Percentiles rank a stretch among this genome's conserved stretches.
Conservation (phyloP, 1,284 basidiomycete genomes). For the Coriolopsis trogii region DNA sequence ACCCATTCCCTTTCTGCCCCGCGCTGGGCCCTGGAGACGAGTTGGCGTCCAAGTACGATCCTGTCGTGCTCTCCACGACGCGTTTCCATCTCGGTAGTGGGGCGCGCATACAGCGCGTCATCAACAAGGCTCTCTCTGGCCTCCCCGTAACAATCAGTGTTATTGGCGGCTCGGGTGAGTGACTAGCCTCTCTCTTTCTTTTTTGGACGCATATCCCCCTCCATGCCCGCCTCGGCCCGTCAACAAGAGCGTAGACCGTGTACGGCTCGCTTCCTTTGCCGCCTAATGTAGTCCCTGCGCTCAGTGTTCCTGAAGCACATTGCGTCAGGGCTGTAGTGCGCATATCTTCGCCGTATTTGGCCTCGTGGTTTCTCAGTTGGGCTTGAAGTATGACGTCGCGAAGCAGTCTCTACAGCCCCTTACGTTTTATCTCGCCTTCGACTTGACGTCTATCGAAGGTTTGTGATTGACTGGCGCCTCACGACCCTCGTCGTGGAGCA, state of each 20-base stretch:
- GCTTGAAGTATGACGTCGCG: conserved; percentile 4
- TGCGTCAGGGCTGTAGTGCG: conserved; percentile 16
- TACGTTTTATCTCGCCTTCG: neutral
- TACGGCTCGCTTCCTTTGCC: neutral
- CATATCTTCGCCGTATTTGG: neutral
- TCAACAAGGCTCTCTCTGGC: conserved; percentile 85
- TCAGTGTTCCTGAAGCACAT: conserved; percentile 1
- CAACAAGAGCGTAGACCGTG: neutral
- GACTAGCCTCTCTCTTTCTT: conserved; percentile 3
- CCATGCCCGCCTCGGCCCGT: neutral
- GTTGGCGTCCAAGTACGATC: conserved; percentile 78
- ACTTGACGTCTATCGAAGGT: too few relatives aligned
- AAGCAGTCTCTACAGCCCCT: neutral
- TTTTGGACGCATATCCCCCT: neutral
- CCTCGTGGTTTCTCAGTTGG: conserved; percentile 1
- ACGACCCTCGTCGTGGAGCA: too few relatives aligned
- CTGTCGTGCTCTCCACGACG: conserved; percentile 76
- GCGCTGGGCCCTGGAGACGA: conserved; percentile 82
- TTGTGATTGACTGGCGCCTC: too few relatives aligned
- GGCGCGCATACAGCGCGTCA: conserved; percentile 81
- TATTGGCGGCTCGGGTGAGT: conserved; percentile 85
- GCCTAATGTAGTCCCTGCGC: too few relatives aligned
- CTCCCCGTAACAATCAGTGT: conserved; percentile 90
- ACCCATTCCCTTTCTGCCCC: conserved; percentile 90
- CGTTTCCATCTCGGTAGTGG: conserved; percentile 82